A percentile compares a stretch with the other conserved stretches of the same genome.
These are phyloP conservation scores for Camillea tinctor DNA, from an alignment of 2,329 filamentous ascomycete genomes.

Conservation along the genomic window DNA sequence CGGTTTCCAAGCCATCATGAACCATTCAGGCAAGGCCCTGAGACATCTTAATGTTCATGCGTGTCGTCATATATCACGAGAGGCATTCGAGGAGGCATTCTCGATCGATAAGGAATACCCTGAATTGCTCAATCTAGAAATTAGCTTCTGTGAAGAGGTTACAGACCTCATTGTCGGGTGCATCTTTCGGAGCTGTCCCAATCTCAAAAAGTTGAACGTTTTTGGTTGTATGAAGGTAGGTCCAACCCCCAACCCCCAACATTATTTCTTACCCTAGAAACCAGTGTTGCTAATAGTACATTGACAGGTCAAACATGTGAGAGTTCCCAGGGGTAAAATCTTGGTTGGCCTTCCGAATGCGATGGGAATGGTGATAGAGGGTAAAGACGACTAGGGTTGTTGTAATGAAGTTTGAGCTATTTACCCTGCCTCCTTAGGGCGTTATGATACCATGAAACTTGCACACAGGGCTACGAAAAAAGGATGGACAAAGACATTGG, in stretches of 20 bases:
- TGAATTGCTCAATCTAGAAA: slow-evolving; percentile 67
- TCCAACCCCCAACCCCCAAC: neutral
- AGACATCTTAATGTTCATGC: slow-evolving; percentile 73
- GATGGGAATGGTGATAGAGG: slow-evolving; percentile 42
- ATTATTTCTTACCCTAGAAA: neutral
- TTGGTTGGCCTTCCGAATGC: slow-evolving; percentile 43
- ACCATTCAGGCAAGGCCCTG: slow-evolving; percentile 70
- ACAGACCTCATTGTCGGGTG: slow-evolving; percentile 63
- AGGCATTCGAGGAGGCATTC: slow-evolving; percentile 76
- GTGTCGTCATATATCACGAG: slow-evolving; percentile 75
- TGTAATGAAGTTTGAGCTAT: neutral
- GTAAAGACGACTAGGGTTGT: slow-evolving; percentile 26
- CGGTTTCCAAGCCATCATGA: slow-evolving; percentile 80
- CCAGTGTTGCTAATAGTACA: slow-evolving; percentile 10
- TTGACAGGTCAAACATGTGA: slow-evolving; percentile 35
- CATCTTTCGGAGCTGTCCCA: slow-evolving; percentile 65
- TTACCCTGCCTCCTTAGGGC: neutral
- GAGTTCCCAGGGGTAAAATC: slow-evolving; percentile 41
- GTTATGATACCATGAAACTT: neutral
- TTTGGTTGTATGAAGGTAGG: slow-evolving; percentile 65
- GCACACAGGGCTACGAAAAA: neutral
- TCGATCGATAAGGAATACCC: slow-evolving; percentile 60
- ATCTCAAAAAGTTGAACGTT: slow-evolving; percentile 57
- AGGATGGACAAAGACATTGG: neutral
- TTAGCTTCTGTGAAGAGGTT: slow-evolving; percentile 72